Evolutionary conservation across 768 basidiomycete species (phyloP), one percentile per base, ranked within the genome.

Genomic region (Leccinum variicolor): DNA sequence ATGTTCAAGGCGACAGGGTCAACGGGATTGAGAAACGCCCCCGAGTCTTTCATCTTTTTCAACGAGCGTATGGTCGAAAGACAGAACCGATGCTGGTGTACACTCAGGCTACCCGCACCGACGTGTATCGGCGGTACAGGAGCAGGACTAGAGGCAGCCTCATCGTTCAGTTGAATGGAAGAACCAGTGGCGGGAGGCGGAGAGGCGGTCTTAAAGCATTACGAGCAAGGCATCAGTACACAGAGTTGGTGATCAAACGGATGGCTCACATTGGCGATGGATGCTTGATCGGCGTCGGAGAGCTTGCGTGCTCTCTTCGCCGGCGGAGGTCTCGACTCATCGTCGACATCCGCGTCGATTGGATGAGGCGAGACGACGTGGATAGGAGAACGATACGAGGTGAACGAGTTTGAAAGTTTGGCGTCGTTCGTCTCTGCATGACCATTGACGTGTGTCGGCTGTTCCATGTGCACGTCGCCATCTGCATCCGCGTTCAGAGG

Each of bases 21-120:
- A 56, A 99, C 97, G 19, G 97, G 94, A 51, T 79, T 79, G 53
- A 89, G 73, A 76, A 99, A 99, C 1, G 94, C 86, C 2, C 70
- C 67, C 0, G 92, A 84, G 54, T 96, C 92, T 70, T 92, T 92
- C 69, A 85, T 70, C 77, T 92, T 94, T 80, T 92, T 96, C 67
- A 98, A 72, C 29, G 83, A 80, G 52, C 92, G 87, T 43, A 98
- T 70, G 3, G 90, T 87, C 5, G 86, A 87, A 53, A 82, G 73
- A 62, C 88, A 86, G 70, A 92, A 94, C 43, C 90, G 88, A 72
- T 84, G 85, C 70, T 98, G 97, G 9, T 81, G 77, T 17, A 74
- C 62, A 56, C 84, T 87, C 61, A 95, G 70, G 1, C 81, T 84
- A 7, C 79, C 53, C 7, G 52, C 28, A 19, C 70, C 62, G 11